A percentile compares a stretch with the other conserved stretches of the same genome.
These are phyloP conservation scores for Dendrobium catenatum DNA, from an alignment of 106 monocot species.

Conservation along the genomic window DNA sequence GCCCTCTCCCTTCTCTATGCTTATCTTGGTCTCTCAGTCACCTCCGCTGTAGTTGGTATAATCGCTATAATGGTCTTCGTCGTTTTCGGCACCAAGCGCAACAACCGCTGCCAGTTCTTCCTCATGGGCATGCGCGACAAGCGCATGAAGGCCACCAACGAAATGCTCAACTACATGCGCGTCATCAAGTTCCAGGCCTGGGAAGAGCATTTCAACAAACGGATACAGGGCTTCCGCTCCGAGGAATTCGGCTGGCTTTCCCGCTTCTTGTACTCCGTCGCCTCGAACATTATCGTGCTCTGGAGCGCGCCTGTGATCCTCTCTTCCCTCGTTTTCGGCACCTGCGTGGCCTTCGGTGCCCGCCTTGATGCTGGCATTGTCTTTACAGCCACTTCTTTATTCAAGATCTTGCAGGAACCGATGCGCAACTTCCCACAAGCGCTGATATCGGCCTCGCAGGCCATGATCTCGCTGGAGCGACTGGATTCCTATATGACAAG, in stretches of 20 bases:
- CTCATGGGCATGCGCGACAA: constrained; percentile 87
- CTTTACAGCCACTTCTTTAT: constrained; percentile 90
- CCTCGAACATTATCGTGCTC: constrained; percentile 56
- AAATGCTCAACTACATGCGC: constrained; percentile 89
- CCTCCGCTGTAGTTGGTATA: constrained; percentile 32
- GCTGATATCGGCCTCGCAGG: constrained; percentile 71
- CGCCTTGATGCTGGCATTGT: constrained; percentile 61
- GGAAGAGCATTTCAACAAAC: constrained; percentile 65
- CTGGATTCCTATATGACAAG: constrained; percentile 71
- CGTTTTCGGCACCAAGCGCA: constrained; percentile 25
- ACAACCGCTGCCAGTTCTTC: constrained; percentile 58
- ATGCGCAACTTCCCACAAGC: constrained; percentile 86
- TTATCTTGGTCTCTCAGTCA: constrained; percentile 53
- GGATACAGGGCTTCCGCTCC: constrained; percentile 41
- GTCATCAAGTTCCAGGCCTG: constrained; percentile 96
- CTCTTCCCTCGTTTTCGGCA: constrained; percentile 61
- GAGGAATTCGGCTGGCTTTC: constrained; percentile 62
- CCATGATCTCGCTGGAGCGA: constrained; percentile 65
- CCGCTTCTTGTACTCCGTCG: constrained; percentile 72
- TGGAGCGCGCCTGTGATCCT: constrained; percentile 71
- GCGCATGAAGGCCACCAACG: constrained; percentile 90
- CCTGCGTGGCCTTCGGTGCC: constrained; percentile 44
- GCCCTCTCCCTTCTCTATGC: constrained; percentile 54
- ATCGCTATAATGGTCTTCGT: constrained; percentile 26
- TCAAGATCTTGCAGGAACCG: constrained; percentile 77